These are phyloP conservation scores for Amanita exitialis DNA, from an alignment of 768 basidiomycete genomes.

Conservation along the genomic window DNA sequence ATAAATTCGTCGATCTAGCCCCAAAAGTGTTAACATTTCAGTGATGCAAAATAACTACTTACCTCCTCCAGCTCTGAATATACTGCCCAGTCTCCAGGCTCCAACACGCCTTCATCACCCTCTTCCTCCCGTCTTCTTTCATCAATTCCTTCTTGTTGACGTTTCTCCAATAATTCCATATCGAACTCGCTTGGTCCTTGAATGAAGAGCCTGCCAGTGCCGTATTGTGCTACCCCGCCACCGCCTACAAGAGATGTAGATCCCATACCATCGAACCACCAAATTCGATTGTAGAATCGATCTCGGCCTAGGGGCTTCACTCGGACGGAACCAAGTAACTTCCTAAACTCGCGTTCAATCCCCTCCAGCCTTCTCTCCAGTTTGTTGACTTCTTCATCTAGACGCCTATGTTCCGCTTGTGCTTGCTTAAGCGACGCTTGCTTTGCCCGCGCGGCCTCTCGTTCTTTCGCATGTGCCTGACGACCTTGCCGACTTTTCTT, in stretches of 20 bases:
- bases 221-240: slow-evolving; percentile 74
- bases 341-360: slow-evolving; percentile 91
- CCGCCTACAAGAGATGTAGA: slow-evolving; percentile 69
- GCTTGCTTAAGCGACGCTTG: slow-evolving; percentile 76
- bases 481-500: slow-evolving; percentile 42
- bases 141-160: slow-evolving; percentile 48
- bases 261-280: slow-evolving; percentile 99
- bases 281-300: slow-evolving; percentile 89
- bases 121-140: slow-evolving; percentile 68
- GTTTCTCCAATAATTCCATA: slow-evolving; percentile 52
- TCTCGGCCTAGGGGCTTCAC: slow-evolving; percentile 87
- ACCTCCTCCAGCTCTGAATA: slow-evolving; percentile 88
- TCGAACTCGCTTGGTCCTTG: slow-evolving; percentile 89
- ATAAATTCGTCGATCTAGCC: slow-evolving; percentile 72
- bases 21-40: slow-evolving; percentile 7
- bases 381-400: slow-evolving; percentile 84
- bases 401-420: slow-evolving; percentile 68
- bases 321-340: slow-evolving; percentile 74
- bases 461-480: slow-evolving; percentile 66
- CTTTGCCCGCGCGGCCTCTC: slow-evolving; percentile 71
- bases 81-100: slow-evolving; percentile 80
- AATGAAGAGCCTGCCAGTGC: slow-evolving; percentile 83
- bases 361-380: slow-evolving; percentile 72
- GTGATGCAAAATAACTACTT: slow-evolving; percentile 13
- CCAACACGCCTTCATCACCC: slow-evolving; percentile 64